Percentiles rank a stretch among this genome's conserved stretches.
Evolutionary conservation across 495 filamentous ascomycete species (phyloP).

Genomic region (Penicillium argentinense): DNA sequence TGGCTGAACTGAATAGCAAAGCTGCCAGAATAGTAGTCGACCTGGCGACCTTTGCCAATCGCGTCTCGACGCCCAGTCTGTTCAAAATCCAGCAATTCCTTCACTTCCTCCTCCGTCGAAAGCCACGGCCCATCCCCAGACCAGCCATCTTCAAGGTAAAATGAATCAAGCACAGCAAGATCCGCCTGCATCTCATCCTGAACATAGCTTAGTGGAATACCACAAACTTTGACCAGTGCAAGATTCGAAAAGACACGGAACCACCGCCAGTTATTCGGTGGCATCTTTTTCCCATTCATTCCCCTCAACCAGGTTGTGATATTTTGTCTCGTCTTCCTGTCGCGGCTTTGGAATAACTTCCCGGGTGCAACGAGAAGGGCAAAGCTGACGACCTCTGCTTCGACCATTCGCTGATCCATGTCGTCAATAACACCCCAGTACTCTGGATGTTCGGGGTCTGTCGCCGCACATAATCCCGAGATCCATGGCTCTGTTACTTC

Average conservation of each 20-base stretch:
- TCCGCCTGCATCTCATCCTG: slow-evolving; percentile 12
- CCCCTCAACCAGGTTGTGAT: slow-evolving; percentile 23
- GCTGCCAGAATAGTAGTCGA: slow-evolving; percentile 27
- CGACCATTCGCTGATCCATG: slow-evolving; percentile 27
- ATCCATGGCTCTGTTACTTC: slow-evolving; percentile 19
- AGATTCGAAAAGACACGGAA: slow-evolving; percentile 25
- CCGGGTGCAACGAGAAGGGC: slow-evolving; percentile 15
- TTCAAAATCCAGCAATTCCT: slow-evolving; percentile 17
- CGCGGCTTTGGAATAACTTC: slow-evolving; percentile 4
- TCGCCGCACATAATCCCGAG: slow-evolving; percentile 12
- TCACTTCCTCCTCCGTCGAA: slow-evolving; percentile 6
- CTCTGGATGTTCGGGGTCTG: slow-evolving; percentile 18
- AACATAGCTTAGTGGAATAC: slow-evolving; percentile 7
- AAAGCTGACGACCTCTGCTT: slow-evolving; percentile 23
- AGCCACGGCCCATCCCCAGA: slow-evolving; percentile 71
- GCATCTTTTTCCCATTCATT: slow-evolving; percentile 20
- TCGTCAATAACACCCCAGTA: slow-evolving; percentile 26
- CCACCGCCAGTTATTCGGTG: slow-evolving; percentile 27
- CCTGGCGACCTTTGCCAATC: slow-evolving; percentile 17
- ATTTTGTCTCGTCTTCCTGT: slow-evolving; percentile 4
- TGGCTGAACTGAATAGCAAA: slow-evolving; percentile 29
- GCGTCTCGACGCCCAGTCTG: slow-evolving; percentile 2
- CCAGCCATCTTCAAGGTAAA: slow-evolving; percentile 64
- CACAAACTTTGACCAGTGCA: slow-evolving; percentile 14
- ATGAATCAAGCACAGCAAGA: slow-evolving; percentile 16